Evolutionary conservation across 1,284 basidiomycete species (phyloP), one percentile per base, ranked within the genome.

Genomic region (Fistulinella staudtii): DNA sequence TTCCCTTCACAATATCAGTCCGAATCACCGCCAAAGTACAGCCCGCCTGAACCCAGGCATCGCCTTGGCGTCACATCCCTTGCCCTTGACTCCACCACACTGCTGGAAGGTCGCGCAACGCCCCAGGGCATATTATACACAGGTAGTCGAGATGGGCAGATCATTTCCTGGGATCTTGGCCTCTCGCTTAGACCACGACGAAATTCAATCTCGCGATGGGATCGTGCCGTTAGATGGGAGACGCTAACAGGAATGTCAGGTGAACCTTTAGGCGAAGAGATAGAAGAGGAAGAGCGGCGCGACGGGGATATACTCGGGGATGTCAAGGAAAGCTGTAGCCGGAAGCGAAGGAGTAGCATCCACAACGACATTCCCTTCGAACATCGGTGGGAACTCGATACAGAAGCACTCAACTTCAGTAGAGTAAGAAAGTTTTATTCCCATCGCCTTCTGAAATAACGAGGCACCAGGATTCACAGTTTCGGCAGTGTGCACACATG

Each of bases 41-140:
- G 24, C 38, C 80, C 89, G 55, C 89, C 90, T 7, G 80, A 89
- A 54, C 89, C 90, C 8, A 77, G 83, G 22, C 93, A 97, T 66
- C 80, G 90, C n/a, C 79, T 96, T 0, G 88, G 89, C 5, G 82
- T 95, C 13, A 80, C 88, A 1, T 85, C 88, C 1, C 77, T 97
- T 27, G 93, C 89, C 0, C 70, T 97, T 29, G 94, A 97, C 67
- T 76, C 80, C 0, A 84, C 87, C 1, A 96, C 93, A 1, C 75
- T 80, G 33, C 73, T 96, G 4, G 63, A 75, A 14, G 84, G 82
- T 7, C 71, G 70, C 14, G 47, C 62, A 17, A 60, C 72, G 5
- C 94, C 95, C 0, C 81, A 87, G 52, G 95, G 96, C 2, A 95
- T 99, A 39, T 71, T 99, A 8, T 98, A 98, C 64, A 87, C 92